Conservation (phyloP, 2,329 filamentous ascomycete genomes). For the Pyricularia grisea region DNA sequence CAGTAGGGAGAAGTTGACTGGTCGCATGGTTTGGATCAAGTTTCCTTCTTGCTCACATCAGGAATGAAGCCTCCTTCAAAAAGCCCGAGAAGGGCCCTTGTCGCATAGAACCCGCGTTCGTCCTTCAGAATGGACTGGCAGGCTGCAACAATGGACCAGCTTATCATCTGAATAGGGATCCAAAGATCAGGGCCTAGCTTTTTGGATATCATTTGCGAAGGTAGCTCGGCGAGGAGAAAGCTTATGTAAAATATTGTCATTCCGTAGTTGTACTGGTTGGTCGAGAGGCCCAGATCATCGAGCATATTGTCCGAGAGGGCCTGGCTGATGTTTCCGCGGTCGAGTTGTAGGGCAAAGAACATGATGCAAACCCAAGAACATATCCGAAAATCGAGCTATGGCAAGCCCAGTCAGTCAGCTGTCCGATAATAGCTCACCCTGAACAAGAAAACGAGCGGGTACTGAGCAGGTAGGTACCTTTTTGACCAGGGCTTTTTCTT, state of each 20-base stretch:
- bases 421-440: neutral
- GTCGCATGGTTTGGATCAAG: too few species aligned
- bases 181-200: conserved; percentile 27
- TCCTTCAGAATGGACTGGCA: conserved; percentile 17
- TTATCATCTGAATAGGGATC: conserved; percentile 25
- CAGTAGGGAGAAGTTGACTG: neutral
- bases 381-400: neutral
- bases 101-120: conserved; percentile 7
- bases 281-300: conserved; percentile 19
- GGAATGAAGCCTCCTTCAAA: conserved; percentile 26
- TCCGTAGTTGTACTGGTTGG: conserved; percentile 41
- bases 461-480: neutral
- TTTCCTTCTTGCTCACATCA: conserved; percentile 10
- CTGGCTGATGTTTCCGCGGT: conserved; percentile 25
- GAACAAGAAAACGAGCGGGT: too few species aligned
- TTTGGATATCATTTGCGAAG: conserved; percentile 52
- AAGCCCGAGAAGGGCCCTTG: conserved; percentile 21
- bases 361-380: conserved; percentile 19
- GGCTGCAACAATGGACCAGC: conserved; percentile 22
- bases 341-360: conserved; percentile 26
- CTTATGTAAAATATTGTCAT: conserved; percentile 44
- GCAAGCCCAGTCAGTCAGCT: neutral
- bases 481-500: conserved; percentile 42
- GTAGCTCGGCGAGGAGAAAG: conserved; percentile 49
- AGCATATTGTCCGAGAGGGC: conserved; percentile 25